These are phyloP conservation scores for Claviceps sp. DNA, from an alignment of 2,329 filamentous ascomycete genomes.

Conservation along the genomic window DNA sequence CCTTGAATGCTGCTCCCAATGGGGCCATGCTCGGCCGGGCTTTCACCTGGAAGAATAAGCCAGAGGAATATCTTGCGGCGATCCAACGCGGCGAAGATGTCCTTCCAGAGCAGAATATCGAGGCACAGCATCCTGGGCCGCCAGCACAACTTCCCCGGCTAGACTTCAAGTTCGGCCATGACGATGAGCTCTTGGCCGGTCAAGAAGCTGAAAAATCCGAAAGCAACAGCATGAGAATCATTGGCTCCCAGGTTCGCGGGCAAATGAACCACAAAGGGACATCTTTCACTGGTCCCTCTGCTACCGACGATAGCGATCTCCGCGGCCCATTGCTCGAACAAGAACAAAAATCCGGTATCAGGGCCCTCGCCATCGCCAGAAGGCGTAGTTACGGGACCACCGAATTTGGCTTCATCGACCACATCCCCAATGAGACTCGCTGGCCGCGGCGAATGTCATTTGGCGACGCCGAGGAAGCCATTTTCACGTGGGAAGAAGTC, in stretches of 20 bases:
- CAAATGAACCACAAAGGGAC: slow-evolving; percentile 27
- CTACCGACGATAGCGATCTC: slow-evolving; percentile 45
- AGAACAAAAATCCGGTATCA: slow-evolving; percentile 30
- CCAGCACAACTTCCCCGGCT: slow-evolving; percentile 15
- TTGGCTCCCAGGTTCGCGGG: slow-evolving; percentile 29
- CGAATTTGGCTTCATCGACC: slow-evolving; percentile 15
- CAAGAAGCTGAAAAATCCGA: slow-evolving; percentile 15
- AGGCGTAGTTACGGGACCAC: slow-evolving; percentile 42
- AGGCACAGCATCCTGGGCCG: slow-evolving; percentile 14
- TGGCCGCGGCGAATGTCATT: slow-evolving; percentile 67
- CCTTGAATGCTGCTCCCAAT: slow-evolving; percentile 8
- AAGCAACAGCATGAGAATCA: slow-evolving; percentile 11
- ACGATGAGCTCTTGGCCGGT: slow-evolving; percentile 13
- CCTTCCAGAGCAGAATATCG: slow-evolving; percentile 12
- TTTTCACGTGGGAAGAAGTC: slow-evolving; percentile 52
- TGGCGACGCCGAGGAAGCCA: slow-evolving; percentile 60
- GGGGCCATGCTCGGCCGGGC: slow-evolving; percentile 28
- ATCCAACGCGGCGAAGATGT: slow-evolving; percentile 25
- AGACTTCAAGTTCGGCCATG: slow-evolving; percentile 11
- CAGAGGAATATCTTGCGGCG: slow-evolving; percentile 40
- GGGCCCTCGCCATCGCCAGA: slow-evolving; percentile 41
- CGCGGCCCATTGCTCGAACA: slow-evolving; percentile 37
- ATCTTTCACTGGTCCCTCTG: slow-evolving; percentile 44
- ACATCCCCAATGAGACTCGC: slow-evolving; percentile 38
- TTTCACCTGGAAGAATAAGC: slow-evolving; percentile 53